Conservation (phyloP, 2,329 filamentous ascomycete genomes). For the Colletotrichum orbiculare region DNA sequence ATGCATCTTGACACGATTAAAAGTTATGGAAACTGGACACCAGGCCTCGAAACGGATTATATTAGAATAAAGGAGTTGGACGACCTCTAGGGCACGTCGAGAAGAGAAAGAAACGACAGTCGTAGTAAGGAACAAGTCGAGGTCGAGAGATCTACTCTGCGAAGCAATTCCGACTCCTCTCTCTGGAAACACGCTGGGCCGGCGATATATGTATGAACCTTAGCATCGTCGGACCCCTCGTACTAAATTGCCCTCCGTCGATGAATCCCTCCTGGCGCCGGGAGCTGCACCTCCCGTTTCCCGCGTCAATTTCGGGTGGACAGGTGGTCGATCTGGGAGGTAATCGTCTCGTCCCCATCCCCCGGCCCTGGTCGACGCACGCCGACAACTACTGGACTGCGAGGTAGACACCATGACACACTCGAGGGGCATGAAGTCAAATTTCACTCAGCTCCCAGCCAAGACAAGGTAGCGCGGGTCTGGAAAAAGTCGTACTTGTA, state of each 20-base stretch:
- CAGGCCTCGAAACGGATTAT: no score
- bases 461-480: slow-evolving; percentile 7
- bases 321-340: slow-evolving; percentile 12
- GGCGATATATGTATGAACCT: slow-evolving; percentile 11
- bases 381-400: background rate
- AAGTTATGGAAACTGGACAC: no score
- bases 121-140: background rate
- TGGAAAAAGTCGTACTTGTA: background rate
- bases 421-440: no score
- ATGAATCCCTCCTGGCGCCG: slow-evolving; percentile 35
- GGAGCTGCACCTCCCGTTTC: slow-evolving; percentile 16
- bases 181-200: background rate
- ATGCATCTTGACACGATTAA: slow-evolving; percentile 39
- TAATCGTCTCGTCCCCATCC: slow-evolving; percentile 13
- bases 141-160: slow-evolving; percentile 19
- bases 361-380: slow-evolving; percentile 17
- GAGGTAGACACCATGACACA: no score
- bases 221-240: background rate
- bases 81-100: slow-evolving; percentile 19
- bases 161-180: slow-evolving; percentile 17
- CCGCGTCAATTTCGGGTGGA: background rate
- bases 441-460: no score
- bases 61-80: background rate
- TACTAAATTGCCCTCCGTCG: slow-evolving; percentile 10
- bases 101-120: background rate